Conservation (phyloP, 495 filamentous ascomycete genomes). For the Neurospora tetraspora region DNA sequence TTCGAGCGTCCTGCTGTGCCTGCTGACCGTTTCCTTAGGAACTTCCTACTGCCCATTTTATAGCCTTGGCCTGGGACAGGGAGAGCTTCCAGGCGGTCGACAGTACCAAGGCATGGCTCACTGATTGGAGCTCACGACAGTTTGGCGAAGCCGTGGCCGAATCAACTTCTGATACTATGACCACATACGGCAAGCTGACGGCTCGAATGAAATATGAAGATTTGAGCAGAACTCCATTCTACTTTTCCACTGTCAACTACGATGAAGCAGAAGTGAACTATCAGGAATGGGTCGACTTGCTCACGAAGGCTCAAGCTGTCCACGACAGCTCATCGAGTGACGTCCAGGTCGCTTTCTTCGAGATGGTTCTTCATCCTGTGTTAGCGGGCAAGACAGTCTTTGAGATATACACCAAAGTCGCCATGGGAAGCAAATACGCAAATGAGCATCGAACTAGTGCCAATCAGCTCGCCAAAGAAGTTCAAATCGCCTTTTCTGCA, state of each 20-base stretch:
- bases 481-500: constrained; percentile 40
- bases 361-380: constrained; percentile 52
- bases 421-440: constrained; percentile 13
- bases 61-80: constrained; percentile 52
- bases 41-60: constrained; percentile 47
- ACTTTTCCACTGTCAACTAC: constrained; percentile 50
- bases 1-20: neutral
- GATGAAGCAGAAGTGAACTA: constrained; percentile 51
- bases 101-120: constrained; percentile 39
- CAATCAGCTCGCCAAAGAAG: constrained; percentile 42
- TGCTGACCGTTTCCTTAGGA: constrained; percentile 14
- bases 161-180: constrained; percentile 37
- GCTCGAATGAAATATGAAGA: constrained; percentile 53
- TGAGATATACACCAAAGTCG: constrained; percentile 25
- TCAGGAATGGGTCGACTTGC: constrained; percentile 42
- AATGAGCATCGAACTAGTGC: constrained; percentile 17
- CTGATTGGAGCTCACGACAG: constrained; percentile 31
- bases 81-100: constrained; percentile 29
- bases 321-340: constrained; percentile 32
- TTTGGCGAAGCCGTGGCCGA: constrained; percentile 24
- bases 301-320: constrained; percentile 35
- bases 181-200: constrained; percentile 45
- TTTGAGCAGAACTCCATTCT: constrained; percentile 37
- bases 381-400: constrained; percentile 37
- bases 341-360: constrained; percentile 44